These are phyloP conservation scores for Rubroboletus satanas DNA, from an alignment of 768 basidiomycete genomes.

Conservation along the genomic window DNA sequence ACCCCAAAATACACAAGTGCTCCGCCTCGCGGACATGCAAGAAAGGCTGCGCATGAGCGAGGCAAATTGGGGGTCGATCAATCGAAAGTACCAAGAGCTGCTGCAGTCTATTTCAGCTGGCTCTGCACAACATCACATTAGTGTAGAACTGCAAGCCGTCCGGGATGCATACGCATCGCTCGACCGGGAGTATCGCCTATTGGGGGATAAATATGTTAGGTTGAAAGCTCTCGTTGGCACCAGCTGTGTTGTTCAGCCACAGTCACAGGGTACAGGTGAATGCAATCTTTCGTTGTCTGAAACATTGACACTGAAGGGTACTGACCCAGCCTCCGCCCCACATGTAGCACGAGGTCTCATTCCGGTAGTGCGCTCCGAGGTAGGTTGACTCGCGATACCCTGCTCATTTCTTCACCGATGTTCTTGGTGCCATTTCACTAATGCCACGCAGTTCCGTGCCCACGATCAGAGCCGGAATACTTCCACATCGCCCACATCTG, in stretches of 20 bases:
- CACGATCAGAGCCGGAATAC: slow-evolving; percentile 5
- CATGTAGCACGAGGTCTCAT: background rate
- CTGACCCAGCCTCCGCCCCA: background rate
- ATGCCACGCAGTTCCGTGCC: background rate
- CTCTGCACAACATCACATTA: slow-evolving; percentile 16
- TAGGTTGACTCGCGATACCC: slow-evolving; percentile 1
- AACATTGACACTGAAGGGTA: background rate
- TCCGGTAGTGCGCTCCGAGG: slow-evolving; percentile 11
- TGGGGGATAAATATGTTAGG: slow-evolving; percentile 22
- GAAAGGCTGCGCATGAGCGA: slow-evolving; percentile 27
- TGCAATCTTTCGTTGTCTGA: background rate
- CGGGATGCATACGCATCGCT: slow-evolving; percentile 21
- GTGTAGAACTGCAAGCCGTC: slow-evolving; percentile 15
- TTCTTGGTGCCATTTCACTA: background rate
- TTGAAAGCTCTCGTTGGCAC: slow-evolving; percentile 10
- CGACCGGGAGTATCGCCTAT: slow-evolving; percentile 17
- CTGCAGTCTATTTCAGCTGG: slow-evolving; percentile 11
- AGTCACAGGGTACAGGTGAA: slow-evolving; percentile 7
- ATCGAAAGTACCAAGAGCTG: slow-evolving; percentile 25
- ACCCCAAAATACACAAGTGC: slow-evolving; percentile 14
- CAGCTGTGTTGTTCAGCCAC: slow-evolving; percentile 5
- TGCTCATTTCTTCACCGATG: background rate
- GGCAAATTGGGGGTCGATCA: slow-evolving; percentile 11
- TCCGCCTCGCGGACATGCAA: slow-evolving; percentile 21
- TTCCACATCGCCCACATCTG: slow-evolving; percentile 6